Conservation (phyloP, 2,329 filamentous ascomycete species). For the Colletotrichum somersetense region DNA sequence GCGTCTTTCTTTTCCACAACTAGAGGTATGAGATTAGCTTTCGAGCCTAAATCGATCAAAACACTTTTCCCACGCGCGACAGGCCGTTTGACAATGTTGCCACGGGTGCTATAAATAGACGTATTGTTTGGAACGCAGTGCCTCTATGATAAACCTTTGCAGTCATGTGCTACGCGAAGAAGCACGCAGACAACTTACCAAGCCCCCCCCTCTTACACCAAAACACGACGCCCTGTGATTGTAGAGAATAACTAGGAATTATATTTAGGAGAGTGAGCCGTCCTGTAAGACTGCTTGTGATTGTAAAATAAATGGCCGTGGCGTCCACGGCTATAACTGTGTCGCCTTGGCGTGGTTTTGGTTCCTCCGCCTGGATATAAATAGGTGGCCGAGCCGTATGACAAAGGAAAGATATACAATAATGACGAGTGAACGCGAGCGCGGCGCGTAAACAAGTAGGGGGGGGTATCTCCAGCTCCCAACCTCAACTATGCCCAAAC, state of each 20-base stretch:
- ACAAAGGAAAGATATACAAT: slow-evolving; percentile 21
- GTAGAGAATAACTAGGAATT: slow-evolving; percentile 18
- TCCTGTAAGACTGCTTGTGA: slow-evolving; percentile 8
- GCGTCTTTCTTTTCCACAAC: neutral
- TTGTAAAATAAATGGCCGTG: slow-evolving; percentile 15
- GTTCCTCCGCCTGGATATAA: neutral
- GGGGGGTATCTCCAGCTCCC: slow-evolving; percentile 37
- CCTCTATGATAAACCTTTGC: neutral
- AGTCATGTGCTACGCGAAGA: neutral
- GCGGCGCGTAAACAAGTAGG: slow-evolving; percentile 21
- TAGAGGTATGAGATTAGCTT: neutral
- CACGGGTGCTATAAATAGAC: too few species aligned
- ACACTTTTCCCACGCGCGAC: neutral
- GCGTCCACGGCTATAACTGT: neutral
- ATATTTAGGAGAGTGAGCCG: slow-evolving; percentile 17
- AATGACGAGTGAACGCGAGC: slow-evolving; percentile 14
- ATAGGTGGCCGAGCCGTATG: neutral
- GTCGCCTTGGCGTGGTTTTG: neutral
- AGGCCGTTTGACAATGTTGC: neutral
- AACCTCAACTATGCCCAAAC: slow-evolving; percentile 26
- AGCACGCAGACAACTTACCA: neutral
- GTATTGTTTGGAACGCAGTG: neutral
- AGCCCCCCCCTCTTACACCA: neutral
- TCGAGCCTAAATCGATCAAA: neutral
- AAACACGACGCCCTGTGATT: neutral